phyloP scores from a whole-genome alignment of 2,329 filamentous ascomycete species.

The Colletotrichum salicis region DNA sequence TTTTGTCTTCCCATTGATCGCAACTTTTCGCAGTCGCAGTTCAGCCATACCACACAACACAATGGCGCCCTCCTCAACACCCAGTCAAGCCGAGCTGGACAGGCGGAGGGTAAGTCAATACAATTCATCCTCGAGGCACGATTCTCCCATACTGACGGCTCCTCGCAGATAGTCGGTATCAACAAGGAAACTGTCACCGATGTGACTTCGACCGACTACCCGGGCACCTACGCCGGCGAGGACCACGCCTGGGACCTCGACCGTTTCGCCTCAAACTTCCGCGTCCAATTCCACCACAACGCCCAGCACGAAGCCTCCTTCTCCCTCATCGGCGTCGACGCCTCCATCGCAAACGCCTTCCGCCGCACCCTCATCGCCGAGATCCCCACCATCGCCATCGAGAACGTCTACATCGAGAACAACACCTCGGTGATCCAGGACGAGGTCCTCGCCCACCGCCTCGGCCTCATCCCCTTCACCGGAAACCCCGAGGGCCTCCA shows the following conservation, averaged over 20 bases:
- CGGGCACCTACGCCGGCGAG: conserved; percentile 89
- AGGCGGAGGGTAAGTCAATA: conserved; percentile 64
- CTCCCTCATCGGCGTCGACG: conserved; percentile 91
- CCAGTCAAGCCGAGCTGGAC: conserved; percentile 67
- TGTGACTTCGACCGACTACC: conserved; percentile 90
- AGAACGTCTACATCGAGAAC: conserved; percentile 91
- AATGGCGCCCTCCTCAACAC: conserved; percentile 58
- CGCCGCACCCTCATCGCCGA: conserved; percentile 95
- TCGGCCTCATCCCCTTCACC: conserved; percentile 90
- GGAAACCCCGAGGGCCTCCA: conserved; percentile 80
- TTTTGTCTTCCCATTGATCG: conserved; percentile 31
- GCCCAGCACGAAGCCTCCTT: conserved; percentile 82
- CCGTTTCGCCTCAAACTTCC: conserved; percentile 76
- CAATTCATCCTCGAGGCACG: conserved; percentile 33
- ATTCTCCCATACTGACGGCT: conserved; percentile 14
- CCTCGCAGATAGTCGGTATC: conserved; percentile 79
- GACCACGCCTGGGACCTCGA: conserved; percentile 83
- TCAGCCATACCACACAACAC: conserved; percentile 33
- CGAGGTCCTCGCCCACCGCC: conserved; percentile 89
- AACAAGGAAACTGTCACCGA: conserved; percentile 91
- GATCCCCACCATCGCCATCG: conserved; percentile 92
- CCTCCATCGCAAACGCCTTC: conserved; percentile 95
- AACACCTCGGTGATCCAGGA: conserved; percentile 99
- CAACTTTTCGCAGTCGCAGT: conserved; percentile 28
- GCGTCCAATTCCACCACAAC: conserved; percentile 86